Conservation (phyloP, 306 rosid genomes). For the Sechiopsis laciniata region DNA sequence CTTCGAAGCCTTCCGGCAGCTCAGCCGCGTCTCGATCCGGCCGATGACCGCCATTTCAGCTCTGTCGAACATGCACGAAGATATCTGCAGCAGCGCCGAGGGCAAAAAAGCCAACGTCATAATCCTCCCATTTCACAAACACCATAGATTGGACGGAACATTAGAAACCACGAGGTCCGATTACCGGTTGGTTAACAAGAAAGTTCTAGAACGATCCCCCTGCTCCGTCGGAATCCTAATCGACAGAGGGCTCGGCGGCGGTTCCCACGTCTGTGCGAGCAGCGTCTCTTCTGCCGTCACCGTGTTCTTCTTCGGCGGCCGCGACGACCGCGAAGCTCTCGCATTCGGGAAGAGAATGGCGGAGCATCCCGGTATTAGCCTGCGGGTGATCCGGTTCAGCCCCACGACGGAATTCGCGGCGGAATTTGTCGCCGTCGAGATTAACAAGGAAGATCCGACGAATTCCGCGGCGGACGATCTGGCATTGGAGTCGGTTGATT, state of each 20-base stretch:
- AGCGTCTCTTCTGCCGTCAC: slow-evolving; percentile 29
- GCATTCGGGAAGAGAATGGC: slow-evolving; percentile 54
- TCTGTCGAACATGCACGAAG: slow-evolving; percentile 44
- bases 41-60: slow-evolving; percentile 64
- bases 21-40: slow-evolving; percentile 46
- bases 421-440: slow-evolving; percentile 26
- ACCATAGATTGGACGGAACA: slow-evolving; percentile 47
- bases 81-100: slow-evolving; percentile 44
- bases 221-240: slow-evolving; percentile 64
- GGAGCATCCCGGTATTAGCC: slow-evolving; percentile 51
- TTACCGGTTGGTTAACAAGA: slow-evolving; percentile 34
- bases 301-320: slow-evolving; percentile 52
- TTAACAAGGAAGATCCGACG: not conserved
- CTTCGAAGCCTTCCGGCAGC: slow-evolving; percentile 50
- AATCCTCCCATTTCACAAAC: slow-evolving; percentile 57
- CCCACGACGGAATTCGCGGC: slow-evolving; percentile 22
- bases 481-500: slow-evolving; percentile 14
- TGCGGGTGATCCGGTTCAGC: slow-evolving; percentile 36
- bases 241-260: slow-evolving; percentile 74
- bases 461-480: slow-evolving; percentile 21
- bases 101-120: slow-evolving; percentile 42
- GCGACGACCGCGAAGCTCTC: slow-evolving; percentile 58
- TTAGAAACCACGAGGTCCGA: slow-evolving; percentile 42
- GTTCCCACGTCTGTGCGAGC: slow-evolving; percentile 40
- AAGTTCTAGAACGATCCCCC: slow-evolving; percentile 45